Evolutionary conservation across 768 basidiomycete species (phyloP), one percentile per base, ranked within the genome.

Genomic region (Russula sp.): DNA sequence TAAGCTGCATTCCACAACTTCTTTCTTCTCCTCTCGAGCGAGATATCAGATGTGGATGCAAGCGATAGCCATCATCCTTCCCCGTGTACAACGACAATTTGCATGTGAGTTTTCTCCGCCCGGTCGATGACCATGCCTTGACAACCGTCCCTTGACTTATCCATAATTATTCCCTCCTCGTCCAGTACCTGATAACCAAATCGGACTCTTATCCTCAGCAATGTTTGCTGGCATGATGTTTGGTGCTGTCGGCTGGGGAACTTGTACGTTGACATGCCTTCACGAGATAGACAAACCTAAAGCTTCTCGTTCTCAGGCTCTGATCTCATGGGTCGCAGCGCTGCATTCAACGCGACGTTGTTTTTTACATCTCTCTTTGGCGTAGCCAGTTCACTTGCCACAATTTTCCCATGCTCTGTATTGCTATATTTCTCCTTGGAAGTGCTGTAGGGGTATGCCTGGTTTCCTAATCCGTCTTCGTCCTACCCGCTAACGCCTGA

Each of bases 141-240:
- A 30, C 13, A 5, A 9, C 26, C 28, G 16, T 30, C 51, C 18
- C 30, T 52, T 52, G 51, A 30, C 26, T 60, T 57, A 3, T 14
- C 14, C 38, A 1, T 14, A 28, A 22, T 13, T 16, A 5, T 24
- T n/a, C 28, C 18, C 32, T 44, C 20, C 56, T 57, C 57, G 22
- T 65, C 1, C 72, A 88, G 89, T 92, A 8, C 83, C 85, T 34
- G 88, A 94, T 72, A 80, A 79, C 53, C 84, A 84, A 67, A 90
- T 95, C 55, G 96, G 94, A 26, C 73, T 81, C 1, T 76, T 98
- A 16, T 95, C 94, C 0, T 91, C 93, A 4, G 86, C 89, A 4
- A 94, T 92, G 83, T 94, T 94, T 72, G 86, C 83, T 13, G 92
- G 96, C n/a, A 98, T 98, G 96, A 97, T 98, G 94, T 72, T 97